These are phyloP conservation scores for Viridothelium virens DNA, from an alignment of 495 filamentous ascomycete genomes.

Conservation along the genomic window DNA sequence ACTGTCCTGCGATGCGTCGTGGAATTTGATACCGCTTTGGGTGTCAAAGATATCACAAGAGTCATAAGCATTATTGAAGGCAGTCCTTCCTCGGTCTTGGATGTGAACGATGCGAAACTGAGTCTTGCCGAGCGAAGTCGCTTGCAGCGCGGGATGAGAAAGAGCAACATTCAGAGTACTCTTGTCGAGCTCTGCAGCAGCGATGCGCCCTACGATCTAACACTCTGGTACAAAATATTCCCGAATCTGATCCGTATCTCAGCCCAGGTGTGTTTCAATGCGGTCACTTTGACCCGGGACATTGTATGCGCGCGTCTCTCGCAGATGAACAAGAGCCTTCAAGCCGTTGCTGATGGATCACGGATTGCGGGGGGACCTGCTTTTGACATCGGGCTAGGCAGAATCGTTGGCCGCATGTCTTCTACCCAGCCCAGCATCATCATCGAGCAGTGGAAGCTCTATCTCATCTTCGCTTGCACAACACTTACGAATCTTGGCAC, in stretches of 20 bases:
- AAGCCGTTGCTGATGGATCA: conserved; percentile 60
- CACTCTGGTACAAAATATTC: conserved; percentile 95
- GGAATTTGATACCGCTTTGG: conserved; percentile 85
- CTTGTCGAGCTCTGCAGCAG: conserved; percentile 92
- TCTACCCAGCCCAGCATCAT: conserved; percentile 78
- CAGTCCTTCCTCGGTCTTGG: conserved; percentile 79
- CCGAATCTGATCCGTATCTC: conserved; percentile 89
- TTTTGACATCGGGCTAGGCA: conserved; percentile 22
- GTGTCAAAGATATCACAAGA: conserved; percentile 61
- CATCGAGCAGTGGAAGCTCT: conserved; percentile 98
- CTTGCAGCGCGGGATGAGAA: conserved; percentile 81
- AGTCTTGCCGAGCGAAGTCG: conserved; percentile 89
- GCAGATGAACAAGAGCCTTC: conserved; percentile 82
- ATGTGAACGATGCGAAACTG: conserved; percentile 85
- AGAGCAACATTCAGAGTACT: conserved; percentile 73
- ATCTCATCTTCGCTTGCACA: conserved; percentile 92
- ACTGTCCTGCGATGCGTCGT: conserved; percentile 86
- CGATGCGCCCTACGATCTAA: conserved; percentile 88
- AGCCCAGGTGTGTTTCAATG: conserved; percentile 82
- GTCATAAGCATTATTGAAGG: conserved; percentile 89
- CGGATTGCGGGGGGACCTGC: not conserved
- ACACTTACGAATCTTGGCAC: conserved; percentile 77
- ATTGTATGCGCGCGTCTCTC: conserved; percentile 84
- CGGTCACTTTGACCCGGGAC: conserved; percentile 80
- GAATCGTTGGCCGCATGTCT: conserved; percentile 44